Evolutionary conservation across 2,329 filamentous ascomycete species (phyloP), one percentile per base, ranked within the genome.

Genomic region (Thelonectria discophora): DNA sequence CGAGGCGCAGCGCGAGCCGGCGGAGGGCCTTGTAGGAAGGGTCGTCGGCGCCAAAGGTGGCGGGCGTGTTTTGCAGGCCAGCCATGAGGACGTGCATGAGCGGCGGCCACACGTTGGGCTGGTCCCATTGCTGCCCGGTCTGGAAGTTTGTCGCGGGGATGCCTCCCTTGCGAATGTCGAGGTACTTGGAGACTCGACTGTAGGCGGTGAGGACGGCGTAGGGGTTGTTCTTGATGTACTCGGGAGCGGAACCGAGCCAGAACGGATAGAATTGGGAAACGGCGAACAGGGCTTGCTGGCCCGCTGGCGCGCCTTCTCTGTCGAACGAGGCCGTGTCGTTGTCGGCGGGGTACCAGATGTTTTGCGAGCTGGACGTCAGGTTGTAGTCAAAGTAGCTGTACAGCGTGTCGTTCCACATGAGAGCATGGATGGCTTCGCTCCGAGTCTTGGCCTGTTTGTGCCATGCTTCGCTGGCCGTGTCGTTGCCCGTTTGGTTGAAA

Each of bases 381-480:
- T 90, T 91, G 78, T 86, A 90, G 79, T 91, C 88, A 69, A 90
- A 90, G 78, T 89, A 91, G 74, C 82, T 83, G 74, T 78, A 84
- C 62, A 86, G 80, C 7, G 84, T 86, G 30, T 82, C 76, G 73
- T 89, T 89, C 88, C 88, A 91, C 74, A 90, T 80, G 47, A 90
- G 74, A 1, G 81, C 78, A 49, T 84, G 83, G 83, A 91, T 90
- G 64, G 86, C 87, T 45, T 83, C 80, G 73, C 85, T 86, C 62
- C 88, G 84, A 30, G 79, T 75, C 3, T 73, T 69, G 12, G 88
- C 88, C 5, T 79, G 73, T 4, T 78, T 69, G 6, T 77, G 75
- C 82, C 86, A 90, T 10, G 76, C 66, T 8, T 76, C 73, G 2
- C 85, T 84, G 1, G 77, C 82, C 1, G 78, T 80, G 30, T 73